Base-by-base conservation (phyloP, 1,284 basidiomycete species). In the Erythrobasidium hasegawianum region DNA sequence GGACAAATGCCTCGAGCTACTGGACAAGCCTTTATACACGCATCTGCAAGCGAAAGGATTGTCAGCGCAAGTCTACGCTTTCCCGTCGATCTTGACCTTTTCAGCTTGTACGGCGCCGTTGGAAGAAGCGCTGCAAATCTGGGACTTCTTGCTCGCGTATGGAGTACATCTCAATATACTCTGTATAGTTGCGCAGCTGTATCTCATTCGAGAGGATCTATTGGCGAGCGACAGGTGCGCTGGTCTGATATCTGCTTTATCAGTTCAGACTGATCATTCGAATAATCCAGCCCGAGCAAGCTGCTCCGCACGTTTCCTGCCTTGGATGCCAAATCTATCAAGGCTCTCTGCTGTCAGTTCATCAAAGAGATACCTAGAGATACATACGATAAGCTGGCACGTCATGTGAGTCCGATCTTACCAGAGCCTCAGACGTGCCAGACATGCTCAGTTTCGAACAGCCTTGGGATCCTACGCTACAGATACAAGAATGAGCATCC, bases 51-150 rank as follows among this genome's bases (percentile, higher is more conserved):
- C 86, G 41, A 95, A 94, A 76, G 94, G 94, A 70, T 84, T 98
- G n/a, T 88, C 87, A n/a, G 95, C 95, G 4, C 93, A 97, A 76
- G 85, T 98, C 39, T 97, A 97, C 77, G 95, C 94, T 0, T 97
- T 98, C 74, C 90, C 95, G 53, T 96, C 94, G 62, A 86, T 97
- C 24, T 82, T 98, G 69, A 98, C 95, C 0, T 80, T 97, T 27
- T 97, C 93, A 77, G 95, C 94, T 10, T 96, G 94, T 74, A 97
- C 95, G 14, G 94, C 94, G 1, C 95, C 95, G 0, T 81, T 98
- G 1, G 88, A 92, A 74, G 88, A 97, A 80, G 93, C 97, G 11
- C 81, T 97, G 16, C 87, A 87, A 72, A 80, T 98, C 56, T 98
- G 95, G 95, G 95, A 98, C 78, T 98, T 97, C 76, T 83, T 98